phyloP scores from a whole-genome alignment of 768 basidiomycete species.

The Hemileccinum rubropunctum region DNA sequence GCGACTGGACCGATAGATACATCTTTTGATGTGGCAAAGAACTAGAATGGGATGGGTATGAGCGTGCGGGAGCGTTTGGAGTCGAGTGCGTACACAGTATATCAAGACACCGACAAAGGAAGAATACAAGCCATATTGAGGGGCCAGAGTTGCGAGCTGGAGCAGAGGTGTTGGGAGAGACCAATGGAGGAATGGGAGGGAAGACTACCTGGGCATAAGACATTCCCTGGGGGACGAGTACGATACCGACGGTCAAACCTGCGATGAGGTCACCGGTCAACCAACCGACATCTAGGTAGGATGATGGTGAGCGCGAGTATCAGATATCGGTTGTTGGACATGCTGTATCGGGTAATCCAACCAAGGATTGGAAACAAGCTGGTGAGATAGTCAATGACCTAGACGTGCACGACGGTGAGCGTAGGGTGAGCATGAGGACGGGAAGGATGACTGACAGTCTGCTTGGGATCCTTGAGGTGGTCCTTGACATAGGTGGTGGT shows the following conservation, averaged over 20 bases:
- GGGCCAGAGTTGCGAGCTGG: constrained; percentile 78
- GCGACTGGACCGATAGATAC: constrained; percentile 99
- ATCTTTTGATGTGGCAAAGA: constrained; percentile 98
- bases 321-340: constrained; percentile 23
- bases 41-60: constrained; percentile 37
- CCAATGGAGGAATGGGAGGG: not conserved
- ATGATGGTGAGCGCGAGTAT: constrained; percentile 1
- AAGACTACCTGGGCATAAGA: constrained; percentile 71
- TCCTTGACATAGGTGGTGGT: constrained; percentile 49
- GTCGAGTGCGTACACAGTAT: constrained; percentile 63
- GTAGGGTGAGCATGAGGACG: not conserved
- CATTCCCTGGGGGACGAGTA: constrained; percentile 93
- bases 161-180: not conserved
- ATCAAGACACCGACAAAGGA: constrained; percentile 85
- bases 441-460: constrained; percentile 40
- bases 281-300: constrained; percentile 65
- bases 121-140: constrained; percentile 92
- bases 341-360: constrained; percentile 89
- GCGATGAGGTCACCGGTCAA: constrained; percentile 84
- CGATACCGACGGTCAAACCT: constrained; percentile 91
- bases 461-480: constrained; percentile 44
- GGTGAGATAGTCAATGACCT: constrained; percentile 64
- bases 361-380: constrained; percentile 80
- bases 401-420: constrained; percentile 3
- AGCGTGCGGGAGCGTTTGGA: not conserved